A percentile compares a stretch with the other conserved stretches of the same genome.
Conservation (phyloP, 305 asterid species). For the Fraxinus baroniana region DNA sequence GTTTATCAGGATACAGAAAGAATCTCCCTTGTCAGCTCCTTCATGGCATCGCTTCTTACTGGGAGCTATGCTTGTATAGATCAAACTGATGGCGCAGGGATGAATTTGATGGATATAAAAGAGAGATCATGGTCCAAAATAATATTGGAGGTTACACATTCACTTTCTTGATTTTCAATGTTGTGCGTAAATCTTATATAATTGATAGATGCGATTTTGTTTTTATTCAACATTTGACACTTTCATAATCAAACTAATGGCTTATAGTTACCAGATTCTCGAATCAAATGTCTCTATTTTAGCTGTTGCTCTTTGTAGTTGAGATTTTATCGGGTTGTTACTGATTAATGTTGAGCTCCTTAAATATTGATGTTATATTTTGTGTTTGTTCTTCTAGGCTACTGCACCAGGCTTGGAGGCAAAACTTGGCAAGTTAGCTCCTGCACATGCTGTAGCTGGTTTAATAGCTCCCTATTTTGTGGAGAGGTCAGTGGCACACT, state of each 20-base stretch:
- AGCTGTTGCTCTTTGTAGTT: neutral
- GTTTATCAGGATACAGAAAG: constrained; percentile 64
- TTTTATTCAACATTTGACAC: neutral
- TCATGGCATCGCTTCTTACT: constrained; percentile 69
- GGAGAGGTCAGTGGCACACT: constrained; percentile 48
- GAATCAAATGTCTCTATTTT: neutral
- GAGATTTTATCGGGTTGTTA: neutral
- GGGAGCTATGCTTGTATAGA: constrained; percentile 70
- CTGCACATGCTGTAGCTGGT: constrained; percentile 79
- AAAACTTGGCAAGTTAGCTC: constrained; percentile 71
- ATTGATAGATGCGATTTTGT: neutral
- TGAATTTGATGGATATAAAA: constrained; percentile 80
- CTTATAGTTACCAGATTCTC: neutral
- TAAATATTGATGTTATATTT: neutral
- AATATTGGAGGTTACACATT: constrained; percentile 48
- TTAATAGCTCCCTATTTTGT: constrained; percentile 55
- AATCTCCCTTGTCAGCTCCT: constrained; percentile 70
- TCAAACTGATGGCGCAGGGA: constrained; percentile 89
- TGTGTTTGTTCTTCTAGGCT: constrained; percentile 41
- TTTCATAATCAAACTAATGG: neutral
- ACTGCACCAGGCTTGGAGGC: constrained; percentile 77
- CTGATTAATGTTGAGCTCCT: constrained; percentile 12
- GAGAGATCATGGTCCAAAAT: constrained; percentile 60
- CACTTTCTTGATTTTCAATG: neutral
- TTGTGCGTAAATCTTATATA: neutral